Base-by-base conservation (phyloP, 2,329 filamentous ascomycete species). In the Moelleriella libera region DNA sequence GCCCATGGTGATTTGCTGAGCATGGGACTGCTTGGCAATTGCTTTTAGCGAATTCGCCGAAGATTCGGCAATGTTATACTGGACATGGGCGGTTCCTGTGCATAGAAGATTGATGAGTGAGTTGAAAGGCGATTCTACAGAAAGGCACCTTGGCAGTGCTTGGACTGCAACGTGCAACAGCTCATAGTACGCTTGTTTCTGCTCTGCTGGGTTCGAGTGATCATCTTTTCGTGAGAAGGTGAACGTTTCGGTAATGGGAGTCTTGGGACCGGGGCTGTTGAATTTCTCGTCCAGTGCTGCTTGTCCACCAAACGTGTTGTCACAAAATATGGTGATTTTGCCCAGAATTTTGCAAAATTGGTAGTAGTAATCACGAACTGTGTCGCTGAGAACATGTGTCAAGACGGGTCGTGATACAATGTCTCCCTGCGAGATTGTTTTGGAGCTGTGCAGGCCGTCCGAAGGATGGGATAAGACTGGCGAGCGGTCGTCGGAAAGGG, bases 201-300 rank as follows among this genome's bases (percentile, higher is more conserved):
- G 83, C 54, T 98, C 92, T 1, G 80, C 70, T 0, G 80, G 75
- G 51, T 68, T 82, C 48, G 80, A 72, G 46, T 80, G 76, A 51
- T 92, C 92, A 54, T 97, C 90, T 47, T 84, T 82, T 48, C 88
- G 78, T 31, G 81, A 75, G 61, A 98, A 96, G 53, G 85, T 90
- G 63, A 98, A 98, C 0, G 88, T 89, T 50, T 97, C 92, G 1
- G 89, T 76, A 55, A 97, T 90, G 1, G 94, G 92, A 0, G 92
- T 98, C 63, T 97, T 97, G 0, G 92, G 89, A 0, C 85, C 85
- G 7, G 85, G 79, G 43, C 84, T 82, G 51, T 78, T 85, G 60
- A 97, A 95, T 60, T 96, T 97, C 63, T 98, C 94, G 58, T 98
- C 92, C 44, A 97, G 66, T 0, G 88, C 87, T 32, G 90, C 92